A percentile compares a stretch with the other conserved stretches of the same genome.
phyloP scores from a whole-genome alignment of 257 asterid species.

The Solanum rostratum region DNA sequence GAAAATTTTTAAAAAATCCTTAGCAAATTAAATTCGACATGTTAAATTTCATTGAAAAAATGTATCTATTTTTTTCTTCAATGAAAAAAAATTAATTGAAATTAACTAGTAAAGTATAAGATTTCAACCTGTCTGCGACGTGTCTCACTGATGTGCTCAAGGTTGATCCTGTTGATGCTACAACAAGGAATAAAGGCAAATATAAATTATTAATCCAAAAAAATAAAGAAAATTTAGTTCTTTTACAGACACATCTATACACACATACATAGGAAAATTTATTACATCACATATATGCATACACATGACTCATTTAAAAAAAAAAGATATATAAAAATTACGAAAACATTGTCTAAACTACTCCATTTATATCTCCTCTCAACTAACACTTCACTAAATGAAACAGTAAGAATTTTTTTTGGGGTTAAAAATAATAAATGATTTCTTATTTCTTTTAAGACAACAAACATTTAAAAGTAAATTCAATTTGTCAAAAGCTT shows the following conservation, averaged over 20 bases:
- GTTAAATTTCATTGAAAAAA: background rate
- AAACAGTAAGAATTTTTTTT: background rate
- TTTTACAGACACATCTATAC: background rate
- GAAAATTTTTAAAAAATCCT: no score
- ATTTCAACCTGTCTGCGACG: background rate
- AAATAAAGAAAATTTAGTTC: background rate
- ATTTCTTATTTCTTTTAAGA: background rate
- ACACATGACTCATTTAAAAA: background rate
- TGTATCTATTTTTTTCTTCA: background rate
- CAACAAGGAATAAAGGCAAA: background rate
- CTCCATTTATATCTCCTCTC: background rate
- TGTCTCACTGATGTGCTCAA: background rate
- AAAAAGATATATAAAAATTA: background rate
- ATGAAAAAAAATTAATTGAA: background rate
- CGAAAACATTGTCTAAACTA: background rate
- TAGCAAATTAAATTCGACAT: background rate
- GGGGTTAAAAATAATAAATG: background rate
- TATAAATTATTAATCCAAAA: background rate
- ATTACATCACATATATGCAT: background rate
- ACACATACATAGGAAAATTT: background rate
- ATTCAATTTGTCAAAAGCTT: background rate
- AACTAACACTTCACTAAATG: background rate
- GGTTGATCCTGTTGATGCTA: background rate
- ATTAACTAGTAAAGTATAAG: background rate
- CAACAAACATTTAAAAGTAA: background rate